Evolutionary conservation across 768 basidiomycete genomes (phyloP).

Genomic region (Tephrocybe sp.): DNA sequence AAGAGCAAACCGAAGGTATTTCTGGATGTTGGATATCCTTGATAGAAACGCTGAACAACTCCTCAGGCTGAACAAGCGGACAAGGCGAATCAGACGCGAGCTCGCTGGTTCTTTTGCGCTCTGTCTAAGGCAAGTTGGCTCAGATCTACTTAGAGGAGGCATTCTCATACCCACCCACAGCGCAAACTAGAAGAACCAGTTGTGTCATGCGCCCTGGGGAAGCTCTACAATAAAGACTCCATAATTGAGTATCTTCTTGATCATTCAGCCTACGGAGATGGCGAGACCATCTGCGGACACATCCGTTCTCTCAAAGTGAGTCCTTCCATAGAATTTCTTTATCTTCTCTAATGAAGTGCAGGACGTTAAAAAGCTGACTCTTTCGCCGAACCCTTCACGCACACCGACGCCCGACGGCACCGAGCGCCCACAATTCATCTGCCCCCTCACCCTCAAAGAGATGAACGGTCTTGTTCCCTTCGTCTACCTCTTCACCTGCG

Average conservation of each 20-base stretch:
- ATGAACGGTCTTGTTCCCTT: slow-evolving; percentile 93
- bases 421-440: slow-evolving; percentile 76
- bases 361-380: slow-evolving; percentile 83
- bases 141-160: background rate
- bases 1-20: slow-evolving; percentile 68
- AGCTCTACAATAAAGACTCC: slow-evolving; percentile 95
- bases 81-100: slow-evolving; percentile 85
- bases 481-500: slow-evolving; percentile 82
- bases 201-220: slow-evolving; percentile 90
- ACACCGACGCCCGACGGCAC: slow-evolving; percentile 39
- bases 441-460: slow-evolving; percentile 89
- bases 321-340: background rate
- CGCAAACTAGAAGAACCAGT: slow-evolving; percentile 84
- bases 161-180: slow-evolving; percentile 34
- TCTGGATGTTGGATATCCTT: background rate
- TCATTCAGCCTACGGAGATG: slow-evolving; percentile 83
- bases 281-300: slow-evolving; percentile 85
- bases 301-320: slow-evolving; percentile 86
- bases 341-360: slow-evolving; percentile 26
- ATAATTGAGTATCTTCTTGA: slow-evolving; percentile 90
- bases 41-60: background rate
- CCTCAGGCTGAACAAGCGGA: slow-evolving; percentile 80
- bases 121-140: slow-evolving; percentile 76
- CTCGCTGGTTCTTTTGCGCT: slow-evolving; percentile 91
- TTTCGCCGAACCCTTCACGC: slow-evolving; percentile 70